Base-by-base conservation (phyloP, 345 rosid species). In the Ailanthus altissimus region DNA sequence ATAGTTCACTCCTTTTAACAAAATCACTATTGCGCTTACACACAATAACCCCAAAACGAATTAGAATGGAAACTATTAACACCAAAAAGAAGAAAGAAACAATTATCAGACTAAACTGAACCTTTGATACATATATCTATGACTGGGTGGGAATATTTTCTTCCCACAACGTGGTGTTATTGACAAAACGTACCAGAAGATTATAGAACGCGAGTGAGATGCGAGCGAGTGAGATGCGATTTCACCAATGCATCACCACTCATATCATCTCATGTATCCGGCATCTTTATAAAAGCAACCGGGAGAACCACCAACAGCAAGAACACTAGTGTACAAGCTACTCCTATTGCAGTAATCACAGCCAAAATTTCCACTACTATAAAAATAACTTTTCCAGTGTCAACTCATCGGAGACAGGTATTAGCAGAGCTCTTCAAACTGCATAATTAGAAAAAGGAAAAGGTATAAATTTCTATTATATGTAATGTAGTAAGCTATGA, bases 321-420 rank as follows among this genome's bases (percentile, higher is more conserved):
- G 86, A 61, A 65, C 68, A 65, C 81, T 79, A 47, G 83, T 92
- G 84, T 85, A 85, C 89, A 86, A 74, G 86, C 82, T 84, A 89
- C 90, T 83, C 87, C 84, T 43, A 75, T 78, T 56, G 71, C 79
- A 51, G 80, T 71, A 80, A 79, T 67, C 85, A 79, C 82, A 74
- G 78, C 66, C 25, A 73, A 83, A 80, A 69, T 9, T 65, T 75
- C 79, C 76, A 75, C 72, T 74, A 79, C 83, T 56, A 73, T 84
- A 81, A 77, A 75, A 74, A 80, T 78, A 72, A 78, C 68, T 18
- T 74, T 43, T 74, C 74, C 83, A 80, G 76, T 73, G 75, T 73
- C 80, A 65, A 65, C 83, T 72, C 78, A 69, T 70, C 85, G 75
- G 64, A 26, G 62, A 78, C 76, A 72, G 64, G 77, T 45, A 75